Conservation (phyloP, 331 rosid species). For the Prunus yedoensis region DNA sequence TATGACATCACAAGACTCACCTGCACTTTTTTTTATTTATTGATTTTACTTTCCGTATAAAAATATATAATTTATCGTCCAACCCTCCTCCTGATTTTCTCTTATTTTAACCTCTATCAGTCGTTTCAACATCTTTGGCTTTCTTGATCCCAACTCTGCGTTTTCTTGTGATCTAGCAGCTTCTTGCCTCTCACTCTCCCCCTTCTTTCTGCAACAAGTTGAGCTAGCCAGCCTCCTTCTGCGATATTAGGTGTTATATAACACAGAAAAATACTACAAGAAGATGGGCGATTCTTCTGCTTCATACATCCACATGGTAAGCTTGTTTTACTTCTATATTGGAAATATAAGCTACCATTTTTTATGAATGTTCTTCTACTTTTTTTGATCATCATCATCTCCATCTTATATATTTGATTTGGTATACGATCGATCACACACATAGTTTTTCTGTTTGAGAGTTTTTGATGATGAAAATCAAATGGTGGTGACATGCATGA, state of each 20-base stretch:
- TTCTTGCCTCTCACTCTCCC: neutral
- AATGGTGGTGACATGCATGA: neutral
- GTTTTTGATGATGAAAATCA: conserved; percentile 1
- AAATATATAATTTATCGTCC: too few relatives aligned
- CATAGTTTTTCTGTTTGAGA: too few relatives aligned
- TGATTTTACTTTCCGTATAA: neutral
- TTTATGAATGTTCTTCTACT: neutral
- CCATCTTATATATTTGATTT: neutral
- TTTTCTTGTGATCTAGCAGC: neutral
- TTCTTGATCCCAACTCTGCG: too few relatives aligned
- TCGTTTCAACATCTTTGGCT: neutral
- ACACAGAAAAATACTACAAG: neutral
- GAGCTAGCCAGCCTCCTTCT: too few relatives aligned
- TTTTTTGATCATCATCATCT: neutral
- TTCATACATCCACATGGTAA: conserved; percentile 81
- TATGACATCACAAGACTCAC: conserved; percentile 19
- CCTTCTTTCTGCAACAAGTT: neutral
- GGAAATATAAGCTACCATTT: neutral
- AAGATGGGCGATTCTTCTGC: conserved; percentile 73
- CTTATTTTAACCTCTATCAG: neutral
- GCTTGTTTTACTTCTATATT: neutral
- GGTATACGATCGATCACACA: too few relatives aligned
- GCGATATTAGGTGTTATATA: too few relatives aligned
- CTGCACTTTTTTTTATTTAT: conserved; percentile 6
- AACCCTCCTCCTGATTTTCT: neutral